Conservation (phyloP, 768 basidiomycete species). For the Rhizopogon sp. region DNA sequence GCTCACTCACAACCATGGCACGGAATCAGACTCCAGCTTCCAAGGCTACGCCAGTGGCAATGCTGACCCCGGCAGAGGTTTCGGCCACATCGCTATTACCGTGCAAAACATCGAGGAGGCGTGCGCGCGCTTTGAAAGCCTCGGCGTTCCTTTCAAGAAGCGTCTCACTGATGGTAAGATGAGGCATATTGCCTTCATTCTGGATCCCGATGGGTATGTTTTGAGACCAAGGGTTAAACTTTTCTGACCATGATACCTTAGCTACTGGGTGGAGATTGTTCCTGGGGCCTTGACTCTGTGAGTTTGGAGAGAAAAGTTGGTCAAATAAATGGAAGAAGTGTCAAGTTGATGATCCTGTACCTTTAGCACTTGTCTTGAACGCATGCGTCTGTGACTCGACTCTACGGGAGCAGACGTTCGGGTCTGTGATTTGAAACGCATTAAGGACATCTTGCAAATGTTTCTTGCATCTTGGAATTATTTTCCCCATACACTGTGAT, state of each 20-base stretch:
- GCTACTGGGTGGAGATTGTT: slow-evolving; percentile 61
- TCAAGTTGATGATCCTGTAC: not conserved
- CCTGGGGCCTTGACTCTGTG: slow-evolving; percentile 27
- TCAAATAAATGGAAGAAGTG: not conserved
- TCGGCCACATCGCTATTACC: slow-evolving; percentile 86
- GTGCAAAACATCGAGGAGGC: slow-evolving; percentile 81
- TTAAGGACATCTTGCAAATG: no score
- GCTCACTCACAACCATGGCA: slow-evolving; percentile 87
- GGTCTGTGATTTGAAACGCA: no score
- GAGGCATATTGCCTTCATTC: slow-evolving; percentile 76
- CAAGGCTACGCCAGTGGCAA: slow-evolving; percentile 86
- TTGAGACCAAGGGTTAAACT: slow-evolving; percentile 1
- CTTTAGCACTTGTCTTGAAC: not conserved
- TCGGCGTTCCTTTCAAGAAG: slow-evolving; percentile 87
- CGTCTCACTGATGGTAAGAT: slow-evolving; percentile 80
- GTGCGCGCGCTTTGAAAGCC: slow-evolving; percentile 75
- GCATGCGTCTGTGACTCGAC: no score
- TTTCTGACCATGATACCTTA: slow-evolving; percentile 12
- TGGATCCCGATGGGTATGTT: slow-evolving; percentile 77
- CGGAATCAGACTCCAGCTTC: slow-evolving; percentile 75
- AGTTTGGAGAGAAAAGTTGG: not conserved
- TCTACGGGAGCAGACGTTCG: no score
- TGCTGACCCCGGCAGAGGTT: slow-evolving; percentile 67
- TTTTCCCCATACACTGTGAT: no score
- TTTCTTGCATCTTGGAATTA: no score